Base-by-base conservation (phyloP, 768 basidiomycete genomes). In the Sarcodon aspratus region DNA sequence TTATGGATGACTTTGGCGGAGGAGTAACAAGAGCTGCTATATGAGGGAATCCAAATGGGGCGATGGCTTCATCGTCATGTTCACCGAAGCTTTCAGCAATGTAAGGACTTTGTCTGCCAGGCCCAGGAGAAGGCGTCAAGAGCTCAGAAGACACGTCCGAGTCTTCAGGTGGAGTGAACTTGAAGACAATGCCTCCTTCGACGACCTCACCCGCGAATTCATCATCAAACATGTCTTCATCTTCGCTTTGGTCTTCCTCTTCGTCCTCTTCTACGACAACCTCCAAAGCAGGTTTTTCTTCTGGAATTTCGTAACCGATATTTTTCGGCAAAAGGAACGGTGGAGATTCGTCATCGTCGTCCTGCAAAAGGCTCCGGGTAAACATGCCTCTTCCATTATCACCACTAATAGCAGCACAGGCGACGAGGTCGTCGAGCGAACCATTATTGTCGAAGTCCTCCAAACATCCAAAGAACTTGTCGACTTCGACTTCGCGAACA, bases 381-480 rank as follows among this genome's bases (percentile, higher is more conserved):
- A 87, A 88, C 17, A 79, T 55, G 48, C 67, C 71, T 63, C 80
- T 82, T 61, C 70, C 76, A 59, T 68, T 73, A 60, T 83, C 82
- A 43, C 61, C 52, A 1, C 57, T 71, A 69, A 51, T 64, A 66
- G 59, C 69, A 74, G 37, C 64, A 57, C 53, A 8, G 6, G n/a
- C 48, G 32, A 38, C 32, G 53, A 69, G 65, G 42, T 68, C 67
- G 44, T 59, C 61, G 59, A 67, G 6, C 79, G 78, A 0, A 74
- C 27, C 37, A 13, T 38, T 68, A 37, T 73, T 70, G 54, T 76
- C 74, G 36, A 78, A 65, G 47, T 67, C 69, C 43, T 73, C 74
- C 52, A 76, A 57, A 49, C 85, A 90, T 38, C 76, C 80, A 55
- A 90, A 90, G 72, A 90, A 90, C 33, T 70, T 73, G 59, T 90